Evolutionary conservation across 2,329 filamentous ascomycete genomes (phyloP).

Genomic region (Cryphonectria carpinicola): DNA sequence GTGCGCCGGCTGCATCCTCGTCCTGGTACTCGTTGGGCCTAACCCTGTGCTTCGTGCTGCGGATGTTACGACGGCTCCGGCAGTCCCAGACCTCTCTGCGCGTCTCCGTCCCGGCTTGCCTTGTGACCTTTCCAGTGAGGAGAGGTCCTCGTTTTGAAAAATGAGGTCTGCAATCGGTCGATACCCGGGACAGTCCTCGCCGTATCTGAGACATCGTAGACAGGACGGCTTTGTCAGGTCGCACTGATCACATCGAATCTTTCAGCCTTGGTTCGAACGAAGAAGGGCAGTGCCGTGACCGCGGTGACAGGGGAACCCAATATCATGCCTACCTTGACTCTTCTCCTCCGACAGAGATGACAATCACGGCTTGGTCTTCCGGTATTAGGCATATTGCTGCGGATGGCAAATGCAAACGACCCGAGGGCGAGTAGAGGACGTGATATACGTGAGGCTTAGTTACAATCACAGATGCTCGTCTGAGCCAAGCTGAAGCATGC

Average conservation of each 20-base stretch:
- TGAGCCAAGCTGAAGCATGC: neutral
- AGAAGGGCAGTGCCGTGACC: neutral
- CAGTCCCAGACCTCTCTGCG: neutral
- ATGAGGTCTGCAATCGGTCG: neutral
- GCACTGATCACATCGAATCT: neutral
- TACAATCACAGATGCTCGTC: neutral
- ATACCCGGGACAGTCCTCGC: constrained; percentile 5
- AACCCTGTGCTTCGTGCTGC: neutral
- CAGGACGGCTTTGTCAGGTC: constrained; percentile 1
- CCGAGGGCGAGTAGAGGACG: neutral
- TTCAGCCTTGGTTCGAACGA: neutral
- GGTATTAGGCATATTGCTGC: constrained; percentile 7
- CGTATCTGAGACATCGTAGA: constrained; percentile 6
- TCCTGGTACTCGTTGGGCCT: neutral
- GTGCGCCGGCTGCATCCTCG: neutral
- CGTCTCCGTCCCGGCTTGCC: constrained; percentile 1
- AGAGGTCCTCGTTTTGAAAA: constrained; percentile 1
- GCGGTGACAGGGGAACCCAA: neutral
- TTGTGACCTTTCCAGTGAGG: neutral
- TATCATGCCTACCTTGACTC: neutral
- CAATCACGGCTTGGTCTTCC: constrained; percentile 8
- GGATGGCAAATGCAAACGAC: neutral
- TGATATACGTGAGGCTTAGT: neutral
- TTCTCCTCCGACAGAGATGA: constrained; percentile 2
- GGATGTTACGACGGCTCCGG: neutral